These are phyloP conservation scores for Erysimum cheiri DNA, from an alignment of 441 rosid species.

Conservation along the genomic window DNA sequence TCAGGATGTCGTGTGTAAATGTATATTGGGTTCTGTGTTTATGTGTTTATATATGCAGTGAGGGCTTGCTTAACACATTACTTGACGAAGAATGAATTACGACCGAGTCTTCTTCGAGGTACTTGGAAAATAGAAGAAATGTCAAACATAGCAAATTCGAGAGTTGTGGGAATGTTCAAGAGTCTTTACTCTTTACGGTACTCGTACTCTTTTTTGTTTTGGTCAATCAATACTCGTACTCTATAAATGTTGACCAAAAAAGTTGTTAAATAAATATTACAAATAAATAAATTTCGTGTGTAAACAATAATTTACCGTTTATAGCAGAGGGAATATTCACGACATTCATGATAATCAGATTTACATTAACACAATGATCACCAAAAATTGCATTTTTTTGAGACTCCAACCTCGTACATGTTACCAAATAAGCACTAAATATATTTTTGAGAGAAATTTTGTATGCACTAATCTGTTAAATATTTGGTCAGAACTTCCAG, in stretches of 20 bases:
- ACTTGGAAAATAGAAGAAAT: slow-evolving; percentile 27
- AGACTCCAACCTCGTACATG: neutral
- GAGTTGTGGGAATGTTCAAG: neutral
- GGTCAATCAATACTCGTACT: neutral
- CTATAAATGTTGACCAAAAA: neutral
- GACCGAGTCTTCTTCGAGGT: slow-evolving; percentile 33
- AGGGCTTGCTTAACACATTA: neutral
- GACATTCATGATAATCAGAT: neutral
- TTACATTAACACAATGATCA: neutral
- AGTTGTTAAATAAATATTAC: neutral
- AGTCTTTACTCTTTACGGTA: slow-evolving; percentile 12
- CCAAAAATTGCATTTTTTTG: neutral
- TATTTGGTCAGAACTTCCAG: slow-evolving; percentile 4
- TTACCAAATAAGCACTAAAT: neutral
- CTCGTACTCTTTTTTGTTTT: too few species aligned
- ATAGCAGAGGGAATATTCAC: neutral
- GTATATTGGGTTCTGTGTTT: slow-evolving; percentile 13
- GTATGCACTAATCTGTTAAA: neutral
- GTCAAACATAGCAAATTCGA: slow-evolving; percentile 12
- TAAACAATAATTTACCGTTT: neutral
- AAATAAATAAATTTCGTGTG: neutral
- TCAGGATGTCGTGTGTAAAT: slow-evolving; percentile 16
- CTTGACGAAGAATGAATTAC: neutral
- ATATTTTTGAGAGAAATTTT: neutral
- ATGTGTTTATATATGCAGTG: slow-evolving; percentile 17